These are phyloP conservation scores for Misopates orontium DNA, from an alignment of 257 asterid species.

Conservation along the genomic window DNA sequence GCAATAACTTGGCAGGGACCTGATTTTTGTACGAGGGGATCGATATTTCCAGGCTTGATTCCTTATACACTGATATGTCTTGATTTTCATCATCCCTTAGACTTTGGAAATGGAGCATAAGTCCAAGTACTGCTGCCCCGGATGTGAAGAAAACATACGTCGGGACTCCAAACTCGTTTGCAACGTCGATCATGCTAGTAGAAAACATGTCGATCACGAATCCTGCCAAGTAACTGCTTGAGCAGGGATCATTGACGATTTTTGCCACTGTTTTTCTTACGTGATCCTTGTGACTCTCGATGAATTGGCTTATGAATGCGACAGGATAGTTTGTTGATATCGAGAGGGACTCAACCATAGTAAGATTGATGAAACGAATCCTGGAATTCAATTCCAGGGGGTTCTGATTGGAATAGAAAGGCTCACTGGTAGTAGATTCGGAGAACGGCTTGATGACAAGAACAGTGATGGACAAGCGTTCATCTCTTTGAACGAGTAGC, in stretches of 20 bases:
- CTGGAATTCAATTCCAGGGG: slow-evolving; percentile 12
- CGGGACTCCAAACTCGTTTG: slow-evolving; percentile 33
- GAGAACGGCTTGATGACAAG: slow-evolving; percentile 28
- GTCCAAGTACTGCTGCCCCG: slow-evolving; percentile 33
- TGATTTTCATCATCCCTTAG: slow-evolving; percentile 23
- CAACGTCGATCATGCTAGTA: slow-evolving; percentile 40
- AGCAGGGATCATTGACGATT: background rate
- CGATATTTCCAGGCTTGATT: background rate
- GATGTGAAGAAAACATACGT: slow-evolving; percentile 31
- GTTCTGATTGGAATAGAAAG: slow-evolving; percentile 10
- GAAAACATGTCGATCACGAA: slow-evolving; percentile 40
- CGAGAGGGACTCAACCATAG: background rate
- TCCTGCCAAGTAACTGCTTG: slow-evolving; percentile 9
- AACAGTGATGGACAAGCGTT: slow-evolving; percentile 31
- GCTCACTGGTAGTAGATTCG: slow-evolving; percentile 21
- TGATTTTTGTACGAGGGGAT: slow-evolving; percentile 26
- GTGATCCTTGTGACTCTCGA: slow-evolving; percentile 27
- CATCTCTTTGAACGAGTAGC: slow-evolving; percentile 26
- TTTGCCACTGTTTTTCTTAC: slow-evolving; percentile 29
- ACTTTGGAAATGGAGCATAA: slow-evolving; percentile 31
- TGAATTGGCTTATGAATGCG: background rate
- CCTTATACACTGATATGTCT: slow-evolving; percentile 15
- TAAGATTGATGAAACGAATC: slow-evolving; percentile 23
- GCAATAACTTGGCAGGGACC: slow-evolving; percentile 28
- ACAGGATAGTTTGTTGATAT: background rate